phyloP scores from a whole-genome alignment of 768 basidiomycete genomes.

The Boletus sp. region DNA sequence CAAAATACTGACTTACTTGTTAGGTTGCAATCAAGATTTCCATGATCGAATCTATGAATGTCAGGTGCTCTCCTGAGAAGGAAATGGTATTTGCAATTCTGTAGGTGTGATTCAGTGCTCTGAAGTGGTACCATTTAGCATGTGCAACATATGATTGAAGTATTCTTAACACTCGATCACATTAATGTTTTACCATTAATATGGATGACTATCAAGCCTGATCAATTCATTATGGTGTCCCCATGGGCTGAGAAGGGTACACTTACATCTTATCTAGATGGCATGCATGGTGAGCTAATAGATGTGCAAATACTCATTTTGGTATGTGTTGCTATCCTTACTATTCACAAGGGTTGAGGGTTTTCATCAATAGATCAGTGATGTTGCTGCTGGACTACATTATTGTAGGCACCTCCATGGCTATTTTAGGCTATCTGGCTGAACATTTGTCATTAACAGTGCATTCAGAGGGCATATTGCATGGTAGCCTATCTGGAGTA shows the following conservation, averaged over 20 bases:
- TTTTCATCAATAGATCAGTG: not conserved
- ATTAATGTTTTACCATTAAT: not conserved
- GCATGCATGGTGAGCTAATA: not conserved
- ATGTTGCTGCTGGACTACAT: not conserved
- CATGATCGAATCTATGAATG: not conserved
- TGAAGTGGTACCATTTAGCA: not conserved
- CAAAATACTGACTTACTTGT: not conserved
- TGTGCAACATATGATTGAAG: not conserved
- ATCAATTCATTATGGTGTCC: not conserved
- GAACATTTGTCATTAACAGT: not conserved
- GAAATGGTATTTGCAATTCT: not conserved
- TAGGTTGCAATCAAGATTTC: not conserved
- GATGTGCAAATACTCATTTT: not conserved
- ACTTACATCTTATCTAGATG: not conserved
- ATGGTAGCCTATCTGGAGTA: not conserved
- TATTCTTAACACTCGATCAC: not conserved
- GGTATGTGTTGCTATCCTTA: not conserved
- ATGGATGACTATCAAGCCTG: not conserved
- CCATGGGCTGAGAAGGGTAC: not conserved
- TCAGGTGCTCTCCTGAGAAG: not conserved
- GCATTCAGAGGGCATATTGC: not conserved
- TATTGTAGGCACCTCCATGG: not conserved
- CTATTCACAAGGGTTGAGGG: not conserved
- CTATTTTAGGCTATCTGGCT: no score
- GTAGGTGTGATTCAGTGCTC: not conserved